Evolutionary conservation across 1,284 basidiomycete genomes (phyloP).

Genomic region (Marasmius tenuissimus): DNA sequence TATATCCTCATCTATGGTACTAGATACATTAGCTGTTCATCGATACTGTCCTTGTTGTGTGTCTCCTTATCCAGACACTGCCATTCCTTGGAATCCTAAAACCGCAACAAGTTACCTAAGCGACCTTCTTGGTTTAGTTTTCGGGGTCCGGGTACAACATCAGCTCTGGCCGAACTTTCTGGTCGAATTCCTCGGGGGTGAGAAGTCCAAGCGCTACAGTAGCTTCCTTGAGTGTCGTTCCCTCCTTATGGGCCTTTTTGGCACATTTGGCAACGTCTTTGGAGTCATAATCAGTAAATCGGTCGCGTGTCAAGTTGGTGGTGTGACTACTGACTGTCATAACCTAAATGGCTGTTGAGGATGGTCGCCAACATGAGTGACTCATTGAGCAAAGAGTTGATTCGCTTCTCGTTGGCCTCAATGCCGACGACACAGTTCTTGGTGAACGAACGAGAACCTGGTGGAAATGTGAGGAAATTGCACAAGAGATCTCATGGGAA

Average conservation of each 20-base stretch:
- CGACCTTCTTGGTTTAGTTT: constrained; percentile 6
- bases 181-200: constrained; percentile 91
- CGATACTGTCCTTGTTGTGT: background rate
- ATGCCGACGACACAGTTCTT: constrained; percentile 98
- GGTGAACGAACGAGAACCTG: constrained; percentile 88
- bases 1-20: background rate
- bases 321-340: constrained; percentile 77
- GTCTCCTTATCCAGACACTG: background rate
- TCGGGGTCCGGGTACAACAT: constrained; percentile 74
- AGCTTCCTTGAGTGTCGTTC: constrained; percentile 93
- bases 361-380: constrained; percentile 96
- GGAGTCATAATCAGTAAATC: constrained; percentile 14
- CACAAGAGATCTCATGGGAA: constrained; percentile 1
- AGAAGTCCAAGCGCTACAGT: constrained; percentile 87
- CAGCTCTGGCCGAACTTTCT: constrained; percentile 92
- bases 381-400: constrained; percentile 89
- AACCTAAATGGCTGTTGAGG: constrained; percentile 90
- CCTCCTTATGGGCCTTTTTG: constrained; percentile 99
- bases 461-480: constrained; percentile 6
- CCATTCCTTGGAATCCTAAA: background rate
- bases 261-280: constrained; percentile 96
- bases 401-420: constrained; percentile 93
- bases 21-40: background rate
- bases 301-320: background rate
- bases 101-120: background rate